Evolutionary conservation across 768 basidiomycete species (phyloP).

Genomic region (Collybia mongolica): DNA sequence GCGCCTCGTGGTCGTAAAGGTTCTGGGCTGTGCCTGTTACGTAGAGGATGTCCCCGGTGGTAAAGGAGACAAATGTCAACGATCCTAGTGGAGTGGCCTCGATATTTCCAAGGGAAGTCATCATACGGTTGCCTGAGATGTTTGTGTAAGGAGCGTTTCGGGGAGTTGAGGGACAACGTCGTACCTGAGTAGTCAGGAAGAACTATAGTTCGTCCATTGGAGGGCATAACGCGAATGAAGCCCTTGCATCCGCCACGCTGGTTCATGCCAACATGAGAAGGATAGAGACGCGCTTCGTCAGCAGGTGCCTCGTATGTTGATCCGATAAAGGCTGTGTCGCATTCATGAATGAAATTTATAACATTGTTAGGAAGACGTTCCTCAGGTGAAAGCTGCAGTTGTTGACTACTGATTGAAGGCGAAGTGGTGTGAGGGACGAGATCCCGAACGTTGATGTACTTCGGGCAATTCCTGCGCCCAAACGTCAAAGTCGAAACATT

Average conservation of each 20-base stretch:
- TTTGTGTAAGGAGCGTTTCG: too few relatives aligned
- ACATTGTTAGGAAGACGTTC: slow-evolving; percentile 50
- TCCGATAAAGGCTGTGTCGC: slow-evolving; percentile 58
- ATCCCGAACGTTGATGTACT: slow-evolving; percentile 62
- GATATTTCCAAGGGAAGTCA: slow-evolving; percentile 66
- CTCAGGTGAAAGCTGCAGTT: slow-evolving; percentile 25
- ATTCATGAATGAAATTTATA: slow-evolving; percentile 42
- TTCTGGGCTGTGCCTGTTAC: slow-evolving; percentile 57
- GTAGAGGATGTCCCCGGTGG: slow-evolving; percentile 57
- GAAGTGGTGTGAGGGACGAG: slow-evolving; percentile 40
- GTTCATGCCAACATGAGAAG: slow-evolving; percentile 63
- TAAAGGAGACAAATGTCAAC: slow-evolving; percentile 55
- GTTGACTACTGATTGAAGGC: slow-evolving; percentile 36
- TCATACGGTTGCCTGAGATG: slow-evolving; percentile 51
- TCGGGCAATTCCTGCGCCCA: slow-evolving; percentile 58
- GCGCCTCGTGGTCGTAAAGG: slow-evolving; percentile 45
- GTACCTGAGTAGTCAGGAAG: slow-evolving; percentile 62
- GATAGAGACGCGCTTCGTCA: slow-evolving; percentile 37
- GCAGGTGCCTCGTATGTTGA: slow-evolving; percentile 43
- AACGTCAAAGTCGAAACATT: not conserved
- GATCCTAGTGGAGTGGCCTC: slow-evolving; percentile 55
- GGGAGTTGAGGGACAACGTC: slow-evolving; percentile 6
- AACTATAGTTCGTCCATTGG: slow-evolving; percentile 52
- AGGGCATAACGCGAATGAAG: slow-evolving; percentile 57
- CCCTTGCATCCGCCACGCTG: slow-evolving; percentile 64